These are phyloP conservation scores for Nothopassalora personata DNA, from an alignment of 2,329 filamentous ascomycete species.

Conservation along the genomic window DNA sequence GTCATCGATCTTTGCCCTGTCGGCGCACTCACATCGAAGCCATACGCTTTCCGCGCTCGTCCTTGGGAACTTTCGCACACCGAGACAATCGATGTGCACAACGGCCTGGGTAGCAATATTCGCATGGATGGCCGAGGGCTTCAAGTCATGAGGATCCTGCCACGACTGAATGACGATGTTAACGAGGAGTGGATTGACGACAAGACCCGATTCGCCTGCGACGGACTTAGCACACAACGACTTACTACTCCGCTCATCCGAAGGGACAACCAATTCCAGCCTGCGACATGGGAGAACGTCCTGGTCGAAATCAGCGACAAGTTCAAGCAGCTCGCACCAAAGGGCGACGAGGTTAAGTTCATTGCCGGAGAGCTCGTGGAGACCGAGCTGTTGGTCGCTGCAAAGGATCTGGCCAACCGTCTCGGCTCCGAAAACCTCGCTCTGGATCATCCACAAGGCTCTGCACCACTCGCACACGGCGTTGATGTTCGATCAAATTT, in stretches of 20 bases:
- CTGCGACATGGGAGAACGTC: conserved; percentile 92
- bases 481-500: conserved; percentile 92
- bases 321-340: conserved; percentile 71
- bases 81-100: conserved; percentile 90
- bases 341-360: conserved; percentile 92
- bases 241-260: conserved; percentile 88
- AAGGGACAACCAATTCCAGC: conserved; percentile 83
- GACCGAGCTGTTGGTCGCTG: conserved; percentile 86
- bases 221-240: conserved; percentile 92
- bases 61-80: conserved; percentile 97
- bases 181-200: conserved; percentile 99
- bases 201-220: conserved; percentile 93
- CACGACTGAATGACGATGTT: conserved; percentile 91
- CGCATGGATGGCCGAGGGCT: conserved; percentile 87
- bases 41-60: conserved; percentile 92
- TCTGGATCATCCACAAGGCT: conserved; percentile 81
- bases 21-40: conserved; percentile 92
- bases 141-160: conserved; percentile 92
- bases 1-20: conserved; percentile 98
- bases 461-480: conserved; percentile 80
- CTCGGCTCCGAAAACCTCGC: conserved; percentile 94
- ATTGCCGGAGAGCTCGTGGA: conserved; percentile 88
- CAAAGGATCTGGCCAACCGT: conserved; percentile 96
- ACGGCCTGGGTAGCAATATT: conserved; percentile 90
- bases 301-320: conserved; percentile 79